Percentiles rank a stretch among this genome's conserved stretches.
phyloP scores from a whole-genome alignment of 176 grass and related monocot species.

The Miscanthus lutarioriparius region DNA sequence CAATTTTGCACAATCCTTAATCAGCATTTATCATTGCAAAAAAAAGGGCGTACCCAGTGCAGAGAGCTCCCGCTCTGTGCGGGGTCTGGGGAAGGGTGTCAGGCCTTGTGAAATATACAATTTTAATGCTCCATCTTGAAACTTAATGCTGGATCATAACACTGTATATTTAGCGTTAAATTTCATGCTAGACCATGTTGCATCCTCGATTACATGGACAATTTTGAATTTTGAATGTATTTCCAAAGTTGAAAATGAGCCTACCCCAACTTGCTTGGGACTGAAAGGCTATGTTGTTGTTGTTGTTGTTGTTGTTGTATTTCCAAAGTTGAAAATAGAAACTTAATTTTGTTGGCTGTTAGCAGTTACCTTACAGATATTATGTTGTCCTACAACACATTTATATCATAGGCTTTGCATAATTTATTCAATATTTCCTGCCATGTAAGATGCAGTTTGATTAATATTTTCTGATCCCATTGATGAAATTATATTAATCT shows the following conservation, averaged over 20 bases:
- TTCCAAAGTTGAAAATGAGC: too few relatives aligned
- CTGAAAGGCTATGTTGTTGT: too few relatives aligned
- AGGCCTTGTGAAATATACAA: background rate
- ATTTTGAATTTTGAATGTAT: conserved; percentile 8
- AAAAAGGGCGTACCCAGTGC: too few relatives aligned
- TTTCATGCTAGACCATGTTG: background rate
- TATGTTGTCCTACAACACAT: background rate
- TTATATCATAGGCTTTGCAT: conserved; percentile 9
- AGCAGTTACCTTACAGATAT: conserved; percentile 18
- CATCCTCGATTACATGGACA: background rate
- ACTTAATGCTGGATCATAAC: conserved; percentile 9
- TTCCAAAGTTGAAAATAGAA: conserved; percentile 9
- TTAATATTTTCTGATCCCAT: conserved; percentile 14
- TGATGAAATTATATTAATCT: conserved; percentile 14
- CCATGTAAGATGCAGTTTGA: background rate
- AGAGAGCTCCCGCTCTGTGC: too few relatives aligned
- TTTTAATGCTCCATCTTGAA: background rate
- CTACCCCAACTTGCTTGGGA: too few relatives aligned
- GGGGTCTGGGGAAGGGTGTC: too few relatives aligned
- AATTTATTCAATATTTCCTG: background rate
- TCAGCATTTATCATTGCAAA: conserved; percentile 10
- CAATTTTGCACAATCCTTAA: conserved; percentile 19
- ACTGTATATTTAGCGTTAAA: background rate
- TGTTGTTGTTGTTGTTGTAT: too few relatives aligned
- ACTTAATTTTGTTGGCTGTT: conserved; percentile 5